These are phyloP conservation scores for Trypanosoma melophagium DNA, from an alignment of 208 protist species.

Conservation along the genomic window DNA sequence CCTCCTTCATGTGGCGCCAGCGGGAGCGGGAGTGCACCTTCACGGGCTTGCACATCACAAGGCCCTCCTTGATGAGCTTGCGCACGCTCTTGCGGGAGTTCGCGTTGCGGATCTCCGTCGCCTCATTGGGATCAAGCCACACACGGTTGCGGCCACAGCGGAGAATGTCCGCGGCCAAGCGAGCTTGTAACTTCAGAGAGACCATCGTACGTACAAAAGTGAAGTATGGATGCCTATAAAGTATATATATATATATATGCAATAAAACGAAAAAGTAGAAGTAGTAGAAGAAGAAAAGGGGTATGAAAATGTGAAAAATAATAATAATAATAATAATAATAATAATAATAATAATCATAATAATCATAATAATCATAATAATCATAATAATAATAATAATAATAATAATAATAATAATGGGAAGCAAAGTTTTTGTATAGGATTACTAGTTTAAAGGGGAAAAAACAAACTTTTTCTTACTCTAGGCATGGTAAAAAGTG, in stretches of 20 bases:
- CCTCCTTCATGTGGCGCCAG: slow-evolving; percentile 82
- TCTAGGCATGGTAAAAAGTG: no score
- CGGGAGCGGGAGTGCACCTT: slow-evolving; percentile 95
- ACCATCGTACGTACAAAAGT: slow-evolving; percentile 42
- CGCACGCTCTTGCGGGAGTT: slow-evolving; percentile 96
- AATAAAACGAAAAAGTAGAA: slow-evolving; percentile 7
- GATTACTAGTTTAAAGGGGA: no score
- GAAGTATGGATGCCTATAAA: slow-evolving; percentile 3
- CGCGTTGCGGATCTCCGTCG: slow-evolving; percentile 95
- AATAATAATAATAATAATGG: no score
- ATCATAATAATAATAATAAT: no score
- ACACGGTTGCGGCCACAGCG: slow-evolving; percentile 97
- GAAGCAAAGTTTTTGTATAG: no score
- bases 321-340: neutral
- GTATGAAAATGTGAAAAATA: slow-evolving; percentile 6
- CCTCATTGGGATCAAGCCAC: slow-evolving; percentile 98
- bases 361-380: no score
- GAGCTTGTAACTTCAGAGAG: slow-evolving; percentile 95
- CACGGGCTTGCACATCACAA: slow-evolving; percentile 97
- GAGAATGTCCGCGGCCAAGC: slow-evolving; percentile 97
- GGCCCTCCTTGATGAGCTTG: slow-evolving; percentile 97
- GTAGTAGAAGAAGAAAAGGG: slow-evolving; percentile 13
- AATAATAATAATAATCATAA: no score
- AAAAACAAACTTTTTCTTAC: no score
- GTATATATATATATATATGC: neutral